phyloP scores from a whole-genome alignment of 768 basidiomycete species.

The Clitopilus passeckerianus region DNA sequence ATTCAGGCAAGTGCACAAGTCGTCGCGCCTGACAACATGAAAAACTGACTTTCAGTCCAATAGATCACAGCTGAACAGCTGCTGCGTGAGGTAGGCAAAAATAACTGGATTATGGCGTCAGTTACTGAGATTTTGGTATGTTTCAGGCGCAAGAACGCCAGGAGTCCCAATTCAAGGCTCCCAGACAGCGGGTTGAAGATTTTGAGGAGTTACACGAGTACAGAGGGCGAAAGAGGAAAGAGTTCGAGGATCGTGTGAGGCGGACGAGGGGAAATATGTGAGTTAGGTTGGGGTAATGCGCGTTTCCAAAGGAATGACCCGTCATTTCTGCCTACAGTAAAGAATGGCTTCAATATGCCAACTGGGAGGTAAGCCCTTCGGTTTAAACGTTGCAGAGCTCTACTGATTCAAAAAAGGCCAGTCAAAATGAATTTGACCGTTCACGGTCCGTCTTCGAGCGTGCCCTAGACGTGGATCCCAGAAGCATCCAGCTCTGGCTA shows the following conservation, averaged over 20 bases:
- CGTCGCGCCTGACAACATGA: background rate
- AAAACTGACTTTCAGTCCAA: slow-evolving; percentile 8
- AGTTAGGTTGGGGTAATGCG: slow-evolving; percentile 16
- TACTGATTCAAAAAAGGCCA: slow-evolving; percentile 41
- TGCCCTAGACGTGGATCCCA: slow-evolving; percentile 91
- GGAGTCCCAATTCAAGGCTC: slow-evolving; percentile 87
- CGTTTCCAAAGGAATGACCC: background rate
- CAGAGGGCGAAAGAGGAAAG: slow-evolving; percentile 85
- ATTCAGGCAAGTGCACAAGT: slow-evolving; percentile 59
- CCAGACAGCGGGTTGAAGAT: slow-evolving; percentile 94
- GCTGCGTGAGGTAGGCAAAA: slow-evolving; percentile 69
- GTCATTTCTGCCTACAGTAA: slow-evolving; percentile 40
- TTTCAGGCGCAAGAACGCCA: slow-evolving; percentile 92
- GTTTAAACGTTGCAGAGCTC: background rate
- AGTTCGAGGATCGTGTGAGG: slow-evolving; percentile 87
- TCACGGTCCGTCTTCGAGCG: slow-evolving; percentile 96
- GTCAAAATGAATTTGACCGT: slow-evolving; percentile 93
- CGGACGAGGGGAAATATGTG: slow-evolving; percentile 79
- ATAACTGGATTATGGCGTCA: background rate
- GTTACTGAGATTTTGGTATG: background rate
- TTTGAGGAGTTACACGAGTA: slow-evolving; percentile 91
- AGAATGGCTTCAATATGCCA: slow-evolving; percentile 84
- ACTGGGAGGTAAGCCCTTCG: slow-evolving; percentile 61
- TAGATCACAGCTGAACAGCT: slow-evolving; percentile 99
- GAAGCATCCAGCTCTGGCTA: slow-evolving; percentile 89